Evolutionary conservation across 2,329 filamentous ascomycete genomes (phyloP).

Genomic region (Penicillium sp.): DNA sequence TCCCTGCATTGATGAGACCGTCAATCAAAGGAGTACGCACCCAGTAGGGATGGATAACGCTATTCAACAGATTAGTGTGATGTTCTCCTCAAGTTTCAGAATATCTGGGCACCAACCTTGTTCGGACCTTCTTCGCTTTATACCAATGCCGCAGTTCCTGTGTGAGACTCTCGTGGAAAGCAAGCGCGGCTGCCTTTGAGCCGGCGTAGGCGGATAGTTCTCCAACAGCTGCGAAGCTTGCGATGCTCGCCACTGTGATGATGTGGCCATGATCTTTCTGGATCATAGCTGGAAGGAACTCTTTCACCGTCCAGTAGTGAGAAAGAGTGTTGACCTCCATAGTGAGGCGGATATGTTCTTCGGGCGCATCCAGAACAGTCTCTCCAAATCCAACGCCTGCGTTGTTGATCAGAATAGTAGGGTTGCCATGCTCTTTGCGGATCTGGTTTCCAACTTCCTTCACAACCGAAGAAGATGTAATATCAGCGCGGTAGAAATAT

Average conservation of each 20-base stretch:
- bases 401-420: conserved; percentile 53
- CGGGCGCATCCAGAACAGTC: conserved; percentile 51
- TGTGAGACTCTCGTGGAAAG: conserved; percentile 55
- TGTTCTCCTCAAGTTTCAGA: not conserved
- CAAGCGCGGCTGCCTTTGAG: conserved; percentile 55
- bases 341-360: conserved; percentile 49
- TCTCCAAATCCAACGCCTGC: conserved; percentile 52
- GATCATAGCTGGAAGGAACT: conserved; percentile 58
- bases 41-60: conserved; percentile 30
- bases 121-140: conserved; percentile 37
- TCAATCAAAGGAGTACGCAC: conserved; percentile 49
- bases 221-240: conserved; percentile 51
- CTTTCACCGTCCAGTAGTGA: conserved; percentile 55
- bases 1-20: conserved; percentile 26
- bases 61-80: conserved; percentile 10
- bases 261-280: conserved; percentile 57
- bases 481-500: conserved; percentile 37
- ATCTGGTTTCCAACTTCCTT: conserved; percentile 39
- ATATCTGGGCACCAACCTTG: conserved; percentile 28
- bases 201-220: conserved; percentile 58
- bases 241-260: conserved; percentile 59
- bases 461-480: conserved; percentile 32
- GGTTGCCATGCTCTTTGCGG: conserved; percentile 42
- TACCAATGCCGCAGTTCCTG: conserved; percentile 41
- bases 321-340: conserved; percentile 57